phyloP scores from a whole-genome alignment of 179 eudicot species.

The Corrigiola litoralis region DNA sequence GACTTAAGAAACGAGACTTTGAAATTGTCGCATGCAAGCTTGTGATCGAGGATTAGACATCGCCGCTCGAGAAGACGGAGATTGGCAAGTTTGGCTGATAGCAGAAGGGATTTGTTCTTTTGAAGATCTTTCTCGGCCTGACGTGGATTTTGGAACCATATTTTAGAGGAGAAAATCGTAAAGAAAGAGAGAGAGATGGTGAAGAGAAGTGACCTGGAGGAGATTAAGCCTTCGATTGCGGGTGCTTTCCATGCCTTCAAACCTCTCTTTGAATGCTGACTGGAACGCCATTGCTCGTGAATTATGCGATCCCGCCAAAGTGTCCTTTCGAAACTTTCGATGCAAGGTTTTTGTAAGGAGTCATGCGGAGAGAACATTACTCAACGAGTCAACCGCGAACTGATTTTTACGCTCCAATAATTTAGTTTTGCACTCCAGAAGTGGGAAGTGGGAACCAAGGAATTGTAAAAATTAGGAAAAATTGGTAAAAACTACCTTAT shows the following conservation, averaged over 20 bases:
- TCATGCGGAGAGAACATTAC: too few relatives aligned
- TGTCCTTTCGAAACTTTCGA: too few relatives aligned
- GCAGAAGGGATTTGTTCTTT: constrained; percentile 25
- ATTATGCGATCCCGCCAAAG: background rate
- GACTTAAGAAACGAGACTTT: constrained; percentile 35
- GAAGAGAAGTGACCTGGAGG: constrained; percentile 33
- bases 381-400: too few relatives aligned
- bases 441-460: too few relatives aligned
- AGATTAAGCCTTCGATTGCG: constrained; percentile 51
- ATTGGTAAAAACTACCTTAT: too few relatives aligned
- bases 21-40: constrained; percentile 31
- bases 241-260: constrained; percentile 42
- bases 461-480: too few relatives aligned
- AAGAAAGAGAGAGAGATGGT: background rate
- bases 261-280: constrained; percentile 41
- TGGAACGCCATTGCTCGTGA: constrained; percentile 38
- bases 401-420: too few relatives aligned
- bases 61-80: constrained; percentile 33
- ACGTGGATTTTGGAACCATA: background rate
- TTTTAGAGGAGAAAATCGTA: background rate
- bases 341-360: too few relatives aligned
- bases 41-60: constrained; percentile 36
- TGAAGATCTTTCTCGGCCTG: constrained; percentile 45
- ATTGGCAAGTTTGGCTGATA: constrained; percentile 32
- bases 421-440: too few relatives aligned